Evolutionary conservation across 176 grass and related monocot species (phyloP), one percentile per base, ranked within the genome.

Genomic region (Pharus latifolius): DNA sequence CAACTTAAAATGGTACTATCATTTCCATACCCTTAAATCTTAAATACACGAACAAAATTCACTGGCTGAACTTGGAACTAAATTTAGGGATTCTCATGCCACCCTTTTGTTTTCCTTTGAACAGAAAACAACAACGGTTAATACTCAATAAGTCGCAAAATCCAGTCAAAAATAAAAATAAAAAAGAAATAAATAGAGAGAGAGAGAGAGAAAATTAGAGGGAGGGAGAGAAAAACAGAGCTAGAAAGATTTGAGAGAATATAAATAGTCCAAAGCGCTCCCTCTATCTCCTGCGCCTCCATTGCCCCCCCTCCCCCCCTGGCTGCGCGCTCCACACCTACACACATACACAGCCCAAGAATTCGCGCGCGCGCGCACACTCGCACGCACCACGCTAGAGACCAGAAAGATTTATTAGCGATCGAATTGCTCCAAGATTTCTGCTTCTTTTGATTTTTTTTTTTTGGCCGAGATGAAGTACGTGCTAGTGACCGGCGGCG

Each of bases 401-500:
- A 30, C 19, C 60, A 34, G 60, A 63, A 65, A 31, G 73, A 37
- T 71, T 56, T 22, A 13, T 20, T n/a, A n/a, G n/a, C n/a, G 70
- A 73, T 73, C 67, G 56, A 49, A 18, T 13, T 3, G 12, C 42
- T 2, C 18, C 28, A 56, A 56, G 69, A 68, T 55, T 74, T 6
- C 62, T 37, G n/a, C n/a, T n/a, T n/a, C n/a, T n/a, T n/a, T n/a
- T n/a, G n/a, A n/a, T n/a, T n/a, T n/a, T n/a, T n/a, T n/a, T n/a
- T n/a, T n/a, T n/a, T n/a, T n/a, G 42, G 47, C 46, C 54, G 63
- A 80, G 57, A 88, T 88, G 85, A 89, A 85, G 67, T 85, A 89
- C 82, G 87, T 89, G 11, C 78, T 89, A 40, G 87, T 89, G 42
- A 89, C 87, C 47, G 87, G 87, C 31, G 87, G 87, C 11, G 87